Evolutionary conservation across 2,329 filamentous ascomycete genomes (phyloP).

Genomic region (Pseudonectria buxi): DNA sequence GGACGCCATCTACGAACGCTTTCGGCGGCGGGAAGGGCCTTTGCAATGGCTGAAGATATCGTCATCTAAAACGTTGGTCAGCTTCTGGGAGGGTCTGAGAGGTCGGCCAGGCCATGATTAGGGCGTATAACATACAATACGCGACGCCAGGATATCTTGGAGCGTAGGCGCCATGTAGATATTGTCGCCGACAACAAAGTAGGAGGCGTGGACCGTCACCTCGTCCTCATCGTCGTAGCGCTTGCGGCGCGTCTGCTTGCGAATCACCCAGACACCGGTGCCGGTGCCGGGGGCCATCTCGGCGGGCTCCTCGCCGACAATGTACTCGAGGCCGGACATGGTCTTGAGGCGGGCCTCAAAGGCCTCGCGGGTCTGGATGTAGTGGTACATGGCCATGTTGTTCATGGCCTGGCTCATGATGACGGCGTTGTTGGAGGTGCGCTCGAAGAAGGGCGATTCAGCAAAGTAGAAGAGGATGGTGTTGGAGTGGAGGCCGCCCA

Average conservation of each 20-base stretch:
- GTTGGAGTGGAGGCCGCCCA: constrained; percentile 58
- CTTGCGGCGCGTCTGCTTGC: constrained; percentile 59
- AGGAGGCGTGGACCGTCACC: constrained; percentile 51
- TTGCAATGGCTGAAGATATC: constrained; percentile 48
- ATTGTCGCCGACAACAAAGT: constrained; percentile 60
- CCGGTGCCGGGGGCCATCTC: constrained; percentile 58
- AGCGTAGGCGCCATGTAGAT: constrained; percentile 60
- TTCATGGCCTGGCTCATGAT: constrained; percentile 55
- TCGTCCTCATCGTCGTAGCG: constrained; percentile 49
- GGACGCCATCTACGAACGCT: constrained; percentile 49
- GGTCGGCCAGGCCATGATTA: neutral
- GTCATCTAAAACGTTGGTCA: constrained; percentile 35
- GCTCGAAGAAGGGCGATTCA: constrained; percentile 61
- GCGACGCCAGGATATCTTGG: constrained; percentile 51
- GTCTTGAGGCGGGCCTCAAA: constrained; percentile 57
- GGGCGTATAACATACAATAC: constrained; percentile 51
- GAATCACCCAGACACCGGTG: constrained; percentile 63
- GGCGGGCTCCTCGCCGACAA: constrained; percentile 58
- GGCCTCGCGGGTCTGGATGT: constrained; percentile 53
- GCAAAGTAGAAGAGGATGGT: constrained; percentile 62
- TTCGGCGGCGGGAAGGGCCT: constrained; percentile 44
- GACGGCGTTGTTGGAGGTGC: constrained; percentile 60
- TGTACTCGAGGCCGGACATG: constrained; percentile 61
- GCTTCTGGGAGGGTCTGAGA: neutral
- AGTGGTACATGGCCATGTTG: constrained; percentile 51